Percentiles rank a stretch among this genome's conserved stretches.
Conservation (phyloP, 495 filamentous ascomycete species). For the Neurospora intermedia region DNA sequence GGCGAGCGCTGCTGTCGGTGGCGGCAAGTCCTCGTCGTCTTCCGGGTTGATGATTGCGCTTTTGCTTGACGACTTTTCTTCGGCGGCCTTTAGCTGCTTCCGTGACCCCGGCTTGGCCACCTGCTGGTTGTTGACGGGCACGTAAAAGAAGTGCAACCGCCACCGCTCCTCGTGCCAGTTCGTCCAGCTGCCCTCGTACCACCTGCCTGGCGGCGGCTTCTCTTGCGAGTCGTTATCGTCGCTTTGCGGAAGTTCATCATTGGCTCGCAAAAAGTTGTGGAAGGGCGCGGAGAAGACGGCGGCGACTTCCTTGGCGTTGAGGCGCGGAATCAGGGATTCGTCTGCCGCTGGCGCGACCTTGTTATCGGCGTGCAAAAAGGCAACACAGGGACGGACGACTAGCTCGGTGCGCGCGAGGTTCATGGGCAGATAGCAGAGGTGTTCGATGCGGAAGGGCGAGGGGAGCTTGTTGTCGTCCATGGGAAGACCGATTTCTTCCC, state of each 20-base stretch:
- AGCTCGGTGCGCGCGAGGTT: constrained; percentile 73
- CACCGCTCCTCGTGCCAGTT: constrained; percentile 51
- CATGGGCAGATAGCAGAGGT: constrained; percentile 71
- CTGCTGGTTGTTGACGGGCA: constrained; percentile 53
- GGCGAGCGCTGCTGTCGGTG: constrained; percentile 12
- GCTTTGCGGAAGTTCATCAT: constrained; percentile 32
- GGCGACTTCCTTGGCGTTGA: constrained; percentile 79
- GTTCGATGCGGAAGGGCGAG: constrained; percentile 64
- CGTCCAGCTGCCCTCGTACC: constrained; percentile 61
- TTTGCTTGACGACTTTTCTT: not conserved
- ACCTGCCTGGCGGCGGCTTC: constrained; percentile 43
- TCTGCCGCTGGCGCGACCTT: constrained; percentile 38
- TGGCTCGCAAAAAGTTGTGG: constrained; percentile 50
- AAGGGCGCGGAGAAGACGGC: constrained; percentile 85
- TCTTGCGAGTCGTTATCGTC: constrained; percentile 9
- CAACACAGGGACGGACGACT: constrained; percentile 76
- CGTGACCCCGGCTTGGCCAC: constrained; percentile 44
- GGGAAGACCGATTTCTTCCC: constrained; percentile 83
- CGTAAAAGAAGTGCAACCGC: constrained; percentile 85
- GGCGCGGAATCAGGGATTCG: constrained; percentile 58
- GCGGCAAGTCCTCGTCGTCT: constrained; percentile 3
- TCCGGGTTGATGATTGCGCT: not conserved
- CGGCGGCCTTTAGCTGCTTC: not conserved
- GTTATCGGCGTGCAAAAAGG: constrained; percentile 52
- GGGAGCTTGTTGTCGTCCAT: constrained; percentile 51